Percentiles rank a stretch among this genome's conserved stretches.
phyloP scores from a whole-genome alignment of 208 protist species.

The Leishmania major region DNA sequence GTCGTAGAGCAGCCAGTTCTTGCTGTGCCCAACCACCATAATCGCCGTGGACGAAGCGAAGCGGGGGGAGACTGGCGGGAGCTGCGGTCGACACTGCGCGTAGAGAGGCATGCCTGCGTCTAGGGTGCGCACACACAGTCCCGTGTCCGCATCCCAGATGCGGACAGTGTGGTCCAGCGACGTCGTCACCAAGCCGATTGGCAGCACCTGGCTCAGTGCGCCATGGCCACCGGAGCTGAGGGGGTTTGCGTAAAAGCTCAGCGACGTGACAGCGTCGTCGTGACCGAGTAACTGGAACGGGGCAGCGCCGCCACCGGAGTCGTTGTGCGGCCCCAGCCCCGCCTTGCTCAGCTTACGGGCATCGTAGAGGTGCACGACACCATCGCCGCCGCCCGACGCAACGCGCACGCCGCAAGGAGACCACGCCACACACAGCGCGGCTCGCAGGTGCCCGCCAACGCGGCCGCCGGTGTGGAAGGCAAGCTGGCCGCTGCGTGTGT shows the following conservation, averaged over 20 bases:
- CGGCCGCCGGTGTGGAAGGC: slow-evolving; percentile 58
- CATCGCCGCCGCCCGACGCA: slow-evolving; percentile 72
- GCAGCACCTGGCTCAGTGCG: slow-evolving; percentile 31
- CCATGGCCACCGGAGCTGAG: not conserved
- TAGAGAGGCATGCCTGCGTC: slow-evolving; percentile 55
- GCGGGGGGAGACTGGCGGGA: not conserved
- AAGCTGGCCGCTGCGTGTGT: slow-evolving; percentile 64
- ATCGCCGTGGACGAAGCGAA: slow-evolving; percentile 16
- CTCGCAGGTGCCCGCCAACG: slow-evolving; percentile 61
- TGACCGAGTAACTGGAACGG: slow-evolving; percentile 71
- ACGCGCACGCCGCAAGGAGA: slow-evolving; percentile 80
- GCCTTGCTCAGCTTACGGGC: slow-evolving; percentile 50
- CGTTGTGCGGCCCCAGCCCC: slow-evolving; percentile 17
- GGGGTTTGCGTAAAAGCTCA: slow-evolving; percentile 62
- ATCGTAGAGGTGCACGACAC: slow-evolving; percentile 80
- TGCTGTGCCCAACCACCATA: slow-evolving; percentile 40
- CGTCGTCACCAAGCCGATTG: slow-evolving; percentile 65
- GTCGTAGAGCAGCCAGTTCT: slow-evolving; percentile 78
- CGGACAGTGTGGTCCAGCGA: slow-evolving; percentile 78
- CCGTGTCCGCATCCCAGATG: slow-evolving; percentile 79
- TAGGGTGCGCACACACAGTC: slow-evolving; percentile 56
- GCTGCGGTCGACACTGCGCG: slow-evolving; percentile 52
- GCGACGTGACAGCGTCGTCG: slow-evolving; percentile 82
- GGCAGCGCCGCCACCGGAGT: slow-evolving; percentile 14
- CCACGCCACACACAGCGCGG: slow-evolving; percentile 73